These are phyloP conservation scores for Tricholoma terreum DNA, from an alignment of 768 basidiomycete species.

Conservation along the genomic window DNA sequence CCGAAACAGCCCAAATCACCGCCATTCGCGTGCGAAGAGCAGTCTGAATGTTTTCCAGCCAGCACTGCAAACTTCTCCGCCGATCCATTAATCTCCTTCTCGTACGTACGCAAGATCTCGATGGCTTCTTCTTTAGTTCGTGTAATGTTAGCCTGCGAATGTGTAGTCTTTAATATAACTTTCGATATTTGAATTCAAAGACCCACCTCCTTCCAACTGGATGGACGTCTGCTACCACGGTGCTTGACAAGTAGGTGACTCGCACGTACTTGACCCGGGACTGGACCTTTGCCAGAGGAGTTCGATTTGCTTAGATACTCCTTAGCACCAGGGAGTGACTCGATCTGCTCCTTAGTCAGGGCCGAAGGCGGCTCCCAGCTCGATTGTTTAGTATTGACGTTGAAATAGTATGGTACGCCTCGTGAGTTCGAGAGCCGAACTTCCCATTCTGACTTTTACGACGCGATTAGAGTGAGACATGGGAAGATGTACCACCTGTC, in stretches of 20 bases:
- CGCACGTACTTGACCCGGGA: slow-evolving; percentile 71
- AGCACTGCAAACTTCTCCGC: slow-evolving; percentile 69
- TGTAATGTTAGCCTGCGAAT: slow-evolving; percentile 67
- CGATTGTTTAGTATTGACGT: slow-evolving; percentile 64
- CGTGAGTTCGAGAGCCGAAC: slow-evolving; percentile 81
- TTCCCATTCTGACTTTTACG: slow-evolving; percentile 59
- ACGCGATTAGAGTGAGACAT: background rate
- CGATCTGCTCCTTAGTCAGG: slow-evolving; percentile 59
- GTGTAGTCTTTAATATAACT: background rate
- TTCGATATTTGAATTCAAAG: background rate
- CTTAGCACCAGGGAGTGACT: slow-evolving; percentile 64
- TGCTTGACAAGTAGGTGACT: slow-evolving; percentile 96
- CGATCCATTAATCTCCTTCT: slow-evolving; percentile 56
- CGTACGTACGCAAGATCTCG: slow-evolving; percentile 64
- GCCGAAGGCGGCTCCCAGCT: slow-evolving; percentile 74
- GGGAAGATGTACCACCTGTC: background rate
- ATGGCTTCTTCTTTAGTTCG: slow-evolving; percentile 89
- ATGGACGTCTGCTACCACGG: slow-evolving; percentile 68
- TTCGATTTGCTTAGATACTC: slow-evolving; percentile 33
- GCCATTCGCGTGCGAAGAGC: slow-evolving; percentile 74
- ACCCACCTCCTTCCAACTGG: slow-evolving; percentile 83
- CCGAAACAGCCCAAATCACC: slow-evolving; percentile 91
- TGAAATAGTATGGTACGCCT: slow-evolving; percentile 85
- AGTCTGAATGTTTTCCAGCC: slow-evolving; percentile 80
- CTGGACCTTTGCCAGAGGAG: slow-evolving; percentile 16